Evolutionary conservation across 805 yeast species (phyloP).

Genomic region (Cyberlindnera euphorbiiphila): DNA sequence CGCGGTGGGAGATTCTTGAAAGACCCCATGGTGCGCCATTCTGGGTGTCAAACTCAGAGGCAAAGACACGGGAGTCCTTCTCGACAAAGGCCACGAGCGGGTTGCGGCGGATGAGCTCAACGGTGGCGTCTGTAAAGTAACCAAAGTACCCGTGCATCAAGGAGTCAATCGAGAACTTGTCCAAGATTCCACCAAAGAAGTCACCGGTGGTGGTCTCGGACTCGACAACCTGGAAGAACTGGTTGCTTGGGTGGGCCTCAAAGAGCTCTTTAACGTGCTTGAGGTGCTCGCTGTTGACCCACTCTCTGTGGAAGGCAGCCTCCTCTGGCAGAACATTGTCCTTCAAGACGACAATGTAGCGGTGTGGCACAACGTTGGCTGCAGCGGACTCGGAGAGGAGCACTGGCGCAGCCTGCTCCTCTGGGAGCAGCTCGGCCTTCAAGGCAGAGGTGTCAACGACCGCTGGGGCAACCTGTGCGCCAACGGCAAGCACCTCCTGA

Average conservation of each 20-base stretch:
- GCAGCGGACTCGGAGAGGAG: slow-evolving; percentile 37
- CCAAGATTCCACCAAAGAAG: slow-evolving; percentile 50
- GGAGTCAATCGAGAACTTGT: slow-evolving; percentile 56
- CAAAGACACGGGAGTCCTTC: slow-evolving; percentile 65
- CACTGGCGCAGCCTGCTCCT: slow-evolving; percentile 41
- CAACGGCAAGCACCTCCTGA: slow-evolving; percentile 8
- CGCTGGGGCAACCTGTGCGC: slow-evolving; percentile 16
- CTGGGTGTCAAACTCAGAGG: slow-evolving; percentile 62
- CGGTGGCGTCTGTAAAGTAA: slow-evolving; percentile 67
- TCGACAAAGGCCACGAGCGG: slow-evolving; percentile 70
- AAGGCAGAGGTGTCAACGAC: slow-evolving; percentile 17
- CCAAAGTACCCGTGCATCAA: slow-evolving; percentile 80
- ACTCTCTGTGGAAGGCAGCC: slow-evolving; percentile 60
- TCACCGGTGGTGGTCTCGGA: slow-evolving; percentile 27
- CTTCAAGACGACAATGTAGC: slow-evolving; percentile 85
- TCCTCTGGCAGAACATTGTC: slow-evolving; percentile 50
- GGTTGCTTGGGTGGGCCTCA: slow-evolving; percentile 31
- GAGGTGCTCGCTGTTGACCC: slow-evolving; percentile 55
- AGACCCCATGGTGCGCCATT: slow-evolving; percentile 94
- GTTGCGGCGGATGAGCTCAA: slow-evolving; percentile 67
- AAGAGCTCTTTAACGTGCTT: slow-evolving; percentile 36
- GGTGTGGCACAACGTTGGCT: slow-evolving; percentile 56
- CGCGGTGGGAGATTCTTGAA: slow-evolving; percentile 83
- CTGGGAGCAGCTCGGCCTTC: slow-evolving; percentile 13
- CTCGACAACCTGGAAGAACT: slow-evolving; percentile 35